These are phyloP conservation scores for Botrytis hyacinthi DNA, from an alignment of 2,329 filamentous ascomycete species.

Conservation along the genomic window DNA sequence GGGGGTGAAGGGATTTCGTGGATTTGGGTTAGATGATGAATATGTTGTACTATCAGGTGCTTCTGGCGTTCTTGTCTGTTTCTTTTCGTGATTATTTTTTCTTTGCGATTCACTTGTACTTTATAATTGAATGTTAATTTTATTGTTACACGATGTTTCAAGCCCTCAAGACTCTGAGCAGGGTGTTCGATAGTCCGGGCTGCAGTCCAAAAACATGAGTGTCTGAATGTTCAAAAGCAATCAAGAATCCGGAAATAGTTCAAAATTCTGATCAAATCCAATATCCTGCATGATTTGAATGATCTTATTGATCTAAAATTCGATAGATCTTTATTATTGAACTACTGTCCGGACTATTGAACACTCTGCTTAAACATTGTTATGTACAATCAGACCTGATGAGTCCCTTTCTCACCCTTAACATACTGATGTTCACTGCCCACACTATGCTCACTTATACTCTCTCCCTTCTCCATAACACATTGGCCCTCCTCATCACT, in stretches of 20 bases:
- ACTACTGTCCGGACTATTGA: too few species aligned
- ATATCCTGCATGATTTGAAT: too few species aligned
- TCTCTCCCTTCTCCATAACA: slow-evolving; percentile 23
- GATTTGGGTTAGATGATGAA: neutral
- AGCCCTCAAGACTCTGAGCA: too few species aligned
- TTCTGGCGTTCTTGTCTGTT: neutral
- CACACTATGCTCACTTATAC: neutral
- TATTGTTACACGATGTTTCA: neutral
- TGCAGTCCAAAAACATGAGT: too few species aligned
- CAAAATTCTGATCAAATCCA: too few species aligned
- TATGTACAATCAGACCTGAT: neutral
- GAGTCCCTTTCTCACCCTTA: neutral
- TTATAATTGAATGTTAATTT: neutral
- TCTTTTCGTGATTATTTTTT: accelerated
- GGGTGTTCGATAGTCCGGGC: too few species aligned
- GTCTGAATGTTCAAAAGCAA: too few species aligned
- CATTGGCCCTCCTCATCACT: slow-evolving; percentile 36
- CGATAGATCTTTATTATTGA: too few species aligned
- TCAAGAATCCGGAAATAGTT: too few species aligned
- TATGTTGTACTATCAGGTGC: neutral
- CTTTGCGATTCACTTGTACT: neutral
- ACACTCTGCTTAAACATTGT: neutral
- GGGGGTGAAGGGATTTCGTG: neutral
- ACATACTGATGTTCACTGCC: neutral
- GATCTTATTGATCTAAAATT: too few species aligned